Base-by-base conservation (phyloP, 2,329 filamentous ascomycete species). In the Balansia obtecta region DNA sequence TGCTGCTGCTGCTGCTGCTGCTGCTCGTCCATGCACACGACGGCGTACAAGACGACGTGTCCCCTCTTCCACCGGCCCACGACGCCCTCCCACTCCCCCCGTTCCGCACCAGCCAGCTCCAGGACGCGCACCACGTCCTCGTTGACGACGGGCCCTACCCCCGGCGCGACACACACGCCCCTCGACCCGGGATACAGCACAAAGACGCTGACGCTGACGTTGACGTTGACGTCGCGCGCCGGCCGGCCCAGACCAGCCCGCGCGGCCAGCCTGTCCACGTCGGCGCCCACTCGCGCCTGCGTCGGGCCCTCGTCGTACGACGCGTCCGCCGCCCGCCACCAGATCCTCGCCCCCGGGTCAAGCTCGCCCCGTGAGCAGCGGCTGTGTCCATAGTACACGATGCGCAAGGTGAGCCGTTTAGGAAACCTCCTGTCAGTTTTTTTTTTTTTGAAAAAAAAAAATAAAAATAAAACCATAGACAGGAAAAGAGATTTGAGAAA, bases 11-110 rank as follows among this genome's bases (percentile, higher is more conserved):
- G n/a, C n/a, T n/a, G n/a, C n/a, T n/a, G n/a, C n/a, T n/a, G 22
- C 43, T 45, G 22, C 9, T 37, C 38, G 1, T 45, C 48, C 48
- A 45, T 34, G 18, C 42, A 20, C 1, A 40, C 44, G 9, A 46
- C n/a, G 8, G 4, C 42, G 20, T 20, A 34, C 15, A 49, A 11
- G 9, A 15, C 18, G 12, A 49, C 41, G 11, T 49, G 22, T 11
- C 45, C 46, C 11, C 13, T 16, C 32, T 20, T 10, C n/a, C 18
- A 41, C 9, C 39, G 45, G 10, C 39, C 53, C 49, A 60, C 48
- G 9, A 56, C 53, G 4, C 50, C 56, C 43, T 61, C 56, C 45
- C 62, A 58, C 33, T 63, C 58, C 11, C 56, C 56, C 38, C 11
- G 15, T 16, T 12, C 33, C 30, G 30, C 7, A 12, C 30, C 32